Evolutionary conservation across 169 alveolate genomes (phyloP).

Genomic region (Plasmodium fragile): DNA sequence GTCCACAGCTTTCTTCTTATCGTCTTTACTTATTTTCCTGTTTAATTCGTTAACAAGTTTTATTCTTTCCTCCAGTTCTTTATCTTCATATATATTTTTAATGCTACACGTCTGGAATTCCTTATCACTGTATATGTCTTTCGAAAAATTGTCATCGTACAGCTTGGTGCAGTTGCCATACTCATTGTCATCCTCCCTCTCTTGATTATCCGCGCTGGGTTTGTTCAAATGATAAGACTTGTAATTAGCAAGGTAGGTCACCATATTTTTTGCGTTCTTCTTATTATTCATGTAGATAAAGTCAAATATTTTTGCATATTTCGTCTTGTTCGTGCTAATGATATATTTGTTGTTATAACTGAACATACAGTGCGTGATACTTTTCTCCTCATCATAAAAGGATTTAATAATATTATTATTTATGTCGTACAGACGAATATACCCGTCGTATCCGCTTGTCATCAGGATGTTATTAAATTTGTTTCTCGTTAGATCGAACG

Average conservation of each 20-base stretch:
- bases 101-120: slow-evolving; percentile 15
- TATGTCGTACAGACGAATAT: slow-evolving; percentile 65
- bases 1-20: slow-evolving; percentile 6
- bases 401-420: slow-evolving; percentile 66
- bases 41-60: slow-evolving; percentile 62
- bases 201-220: neutral
- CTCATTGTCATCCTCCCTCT: neutral
- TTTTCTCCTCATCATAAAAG: slow-evolving; percentile 69
- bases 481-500: slow-evolving; percentile 36
- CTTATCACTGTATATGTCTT: slow-evolving; percentile 28
- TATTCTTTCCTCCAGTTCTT: slow-evolving; percentile 43
- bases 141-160: slow-evolving; percentile 34
- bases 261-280: slow-evolving; percentile 53
- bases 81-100: slow-evolving; percentile 36
- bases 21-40: slow-evolving; percentile 9
- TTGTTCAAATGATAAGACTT: slow-evolving; percentile 31
- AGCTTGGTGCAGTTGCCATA: neutral
- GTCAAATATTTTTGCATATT: slow-evolving; percentile 47
- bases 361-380: slow-evolving; percentile 73
- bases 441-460: slow-evolving; percentile 77
- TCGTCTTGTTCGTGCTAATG: slow-evolving; percentile 63
- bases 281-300: slow-evolving; percentile 69
- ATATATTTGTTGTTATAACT: slow-evolving; percentile 62
- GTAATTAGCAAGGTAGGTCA: slow-evolving; percentile 34
- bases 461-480: slow-evolving; percentile 39